Base-by-base conservation (phyloP, 2,329 filamentous ascomycete genomes). In the Mycosphaerella sp. region DNA sequence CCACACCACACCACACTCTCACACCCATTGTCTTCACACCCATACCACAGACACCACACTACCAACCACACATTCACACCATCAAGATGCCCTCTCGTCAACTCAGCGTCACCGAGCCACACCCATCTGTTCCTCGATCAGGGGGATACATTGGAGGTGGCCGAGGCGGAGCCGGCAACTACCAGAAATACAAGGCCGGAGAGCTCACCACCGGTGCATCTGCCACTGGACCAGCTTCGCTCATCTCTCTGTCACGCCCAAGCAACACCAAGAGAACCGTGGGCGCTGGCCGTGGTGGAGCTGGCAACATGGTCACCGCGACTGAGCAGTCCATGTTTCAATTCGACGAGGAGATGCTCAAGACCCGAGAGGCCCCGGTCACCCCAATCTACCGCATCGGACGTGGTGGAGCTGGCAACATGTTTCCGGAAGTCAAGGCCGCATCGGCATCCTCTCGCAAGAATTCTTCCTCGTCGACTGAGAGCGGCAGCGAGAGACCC, bases 331-430 rank as follows among this genome's bases (percentile, higher is more conserved):
- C 79, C 64, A 83, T 84, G 67, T 84, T 84, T 75, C 79, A 77
- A 69, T 87, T 87, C 71, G 82, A 85, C 68, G 82, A 85, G 72
- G 82, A 85, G 64, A 75, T 85, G 48, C 76, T 80, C 61, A 77
- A 77, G 54, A 72, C 80, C 58, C 74, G 77, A 53, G 73, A 77
- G 45, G 54, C 50, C 42, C 58, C 59, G 26, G 44, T 41, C 10
- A 80, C 81, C 2, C 82, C 82, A 14, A 77, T 84, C 57, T 84
- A 83, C 74, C 80, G 83, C 67, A 78, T 84, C 59, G 82, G 82
- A 42, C 76, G 82, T 43, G 82, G 81, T 17, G 82, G 82, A 40
- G 78, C 77, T 10, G 82, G 80, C 48, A 85, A 85, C 68, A 60
- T 62, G 41, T 66, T 76, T 54, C 56, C 66, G 78, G 55, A 59